Evolutionary conservation across 192 early-diverging fungal species (phyloP).

Genomic region (Umbelopsis vinacea): DNA sequence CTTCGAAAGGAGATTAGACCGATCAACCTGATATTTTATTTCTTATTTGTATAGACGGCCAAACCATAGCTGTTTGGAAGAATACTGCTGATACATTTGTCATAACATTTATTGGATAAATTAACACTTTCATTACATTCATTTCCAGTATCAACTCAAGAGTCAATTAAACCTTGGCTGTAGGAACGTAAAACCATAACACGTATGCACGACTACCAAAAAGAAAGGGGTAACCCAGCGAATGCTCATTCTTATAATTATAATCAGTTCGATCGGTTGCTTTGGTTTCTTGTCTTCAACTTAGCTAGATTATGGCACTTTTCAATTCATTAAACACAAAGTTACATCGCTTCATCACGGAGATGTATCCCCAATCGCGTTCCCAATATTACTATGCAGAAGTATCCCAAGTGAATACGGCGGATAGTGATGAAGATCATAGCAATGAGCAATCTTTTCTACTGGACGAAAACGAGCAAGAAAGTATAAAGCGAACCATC

Average conservation of each 20-base stretch:
- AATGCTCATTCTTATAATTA: background rate
- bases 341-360: constrained; percentile 26
- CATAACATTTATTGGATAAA: background rate
- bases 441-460: constrained; percentile 12
- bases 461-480: background rate
- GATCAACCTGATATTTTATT: background rate
- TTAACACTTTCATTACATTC: constrained; percentile 1
- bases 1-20: background rate
- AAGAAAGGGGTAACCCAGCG: background rate
- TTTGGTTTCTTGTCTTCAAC: background rate
- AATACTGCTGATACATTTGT: background rate
- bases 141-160: background rate
- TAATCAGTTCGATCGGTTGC: background rate
- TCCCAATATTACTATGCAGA: constrained; percentile 12
- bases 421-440: constrained; percentile 1
- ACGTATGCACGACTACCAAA: background rate
- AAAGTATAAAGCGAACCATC: background rate
- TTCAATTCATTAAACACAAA: constrained; percentile 20
- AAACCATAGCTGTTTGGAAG: background rate
- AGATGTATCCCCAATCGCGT: constrained; percentile 20
- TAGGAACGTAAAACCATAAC: constrained; percentile 1
- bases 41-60: background rate
- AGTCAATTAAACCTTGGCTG: background rate
- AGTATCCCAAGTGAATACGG: constrained; percentile 9
- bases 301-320: background rate